A percentile compares a stretch with the other conserved stretches of the same genome.
Evolutionary conservation across 2,329 filamentous ascomycete species (phyloP).

Genomic region (Ilyonectria mors-panacis): DNA sequence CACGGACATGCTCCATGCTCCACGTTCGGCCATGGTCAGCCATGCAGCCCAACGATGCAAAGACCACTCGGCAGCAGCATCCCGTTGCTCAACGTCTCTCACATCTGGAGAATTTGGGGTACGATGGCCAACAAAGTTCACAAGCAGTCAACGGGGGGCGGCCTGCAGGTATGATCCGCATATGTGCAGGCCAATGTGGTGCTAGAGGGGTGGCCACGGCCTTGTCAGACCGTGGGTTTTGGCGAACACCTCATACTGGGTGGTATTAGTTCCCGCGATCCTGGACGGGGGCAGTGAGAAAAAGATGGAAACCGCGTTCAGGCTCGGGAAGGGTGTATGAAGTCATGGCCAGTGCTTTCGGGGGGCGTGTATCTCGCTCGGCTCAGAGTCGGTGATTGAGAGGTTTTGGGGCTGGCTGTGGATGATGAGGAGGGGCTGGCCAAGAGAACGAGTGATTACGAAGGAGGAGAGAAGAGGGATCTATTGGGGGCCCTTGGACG

Average conservation of each 20-base stretch:
- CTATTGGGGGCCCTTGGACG: conserved; percentile 15
- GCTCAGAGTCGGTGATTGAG: conserved; percentile 26
- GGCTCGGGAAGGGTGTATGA: conserved; percentile 16
- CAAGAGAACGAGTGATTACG: conserved; percentile 28
- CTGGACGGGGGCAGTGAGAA: conserved; percentile 27
- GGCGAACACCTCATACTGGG: conserved; percentile 37
- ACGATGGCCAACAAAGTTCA: conserved; percentile 35
- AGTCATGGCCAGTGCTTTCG: conserved; percentile 9
- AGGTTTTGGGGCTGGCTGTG: conserved; percentile 20
- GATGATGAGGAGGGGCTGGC: conserved; percentile 29
- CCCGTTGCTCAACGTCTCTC: conserved; percentile 36
- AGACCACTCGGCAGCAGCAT: conserved; percentile 34
- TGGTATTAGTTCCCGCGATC: conserved; percentile 34
- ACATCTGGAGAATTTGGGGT: conserved; percentile 27
- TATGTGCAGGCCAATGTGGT: conserved; percentile 49
- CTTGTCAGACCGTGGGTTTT: conserved; percentile 38
- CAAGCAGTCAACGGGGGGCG: conserved; percentile 32
- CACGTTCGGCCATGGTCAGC: neutral
- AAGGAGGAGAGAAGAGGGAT: conserved; percentile 45
- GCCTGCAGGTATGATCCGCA: conserved; percentile 57
- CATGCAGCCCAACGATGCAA: conserved; percentile 38
- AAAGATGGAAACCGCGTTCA: conserved; percentile 22
- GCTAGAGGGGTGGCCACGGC: conserved; percentile 38
- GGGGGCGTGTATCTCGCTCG: conserved; percentile 26
- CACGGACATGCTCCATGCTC: conserved; percentile 16